A percentile compares a stretch with the other conserved stretches of the same genome.
phyloP scores from a whole-genome alignment of 768 basidiomycete genomes.

The Melanogaster broomeanus region DNA sequence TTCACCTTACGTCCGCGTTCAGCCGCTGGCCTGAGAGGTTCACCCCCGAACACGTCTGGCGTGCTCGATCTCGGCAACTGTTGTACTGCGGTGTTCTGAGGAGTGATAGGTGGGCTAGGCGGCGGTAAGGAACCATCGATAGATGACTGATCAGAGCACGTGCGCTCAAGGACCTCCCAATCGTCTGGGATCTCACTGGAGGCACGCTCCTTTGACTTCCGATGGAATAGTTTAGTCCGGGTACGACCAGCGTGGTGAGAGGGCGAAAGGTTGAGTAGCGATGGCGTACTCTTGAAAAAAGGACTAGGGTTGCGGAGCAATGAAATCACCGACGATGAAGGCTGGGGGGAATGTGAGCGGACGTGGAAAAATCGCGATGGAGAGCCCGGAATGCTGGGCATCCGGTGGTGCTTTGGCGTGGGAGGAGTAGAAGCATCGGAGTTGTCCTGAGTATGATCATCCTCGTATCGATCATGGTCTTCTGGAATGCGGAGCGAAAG shows the following conservation, averaged over 20 bases:
- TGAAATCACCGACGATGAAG: slow-evolving; percentile 36
- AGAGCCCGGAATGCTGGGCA: slow-evolving; percentile 31
- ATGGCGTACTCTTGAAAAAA: slow-evolving; percentile 36
- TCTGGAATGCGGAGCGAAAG: slow-evolving; percentile 35
- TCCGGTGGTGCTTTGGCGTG: slow-evolving; percentile 33
- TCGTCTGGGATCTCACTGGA: slow-evolving; percentile 35
- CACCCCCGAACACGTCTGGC: slow-evolving; percentile 15
- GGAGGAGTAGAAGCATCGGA: slow-evolving; percentile 34
- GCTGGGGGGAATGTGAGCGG: slow-evolving; percentile 34
- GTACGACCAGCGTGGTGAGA: slow-evolving; percentile 32
- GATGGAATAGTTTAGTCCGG: slow-evolving; percentile 34
- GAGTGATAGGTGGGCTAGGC: slow-evolving; percentile 20
- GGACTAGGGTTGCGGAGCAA: slow-evolving; percentile 36
- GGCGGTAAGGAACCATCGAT: slow-evolving; percentile 22
- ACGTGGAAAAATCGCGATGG: slow-evolving; percentile 33
- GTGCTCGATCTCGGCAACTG: slow-evolving; percentile 12
- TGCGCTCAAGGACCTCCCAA: slow-evolving; percentile 34
- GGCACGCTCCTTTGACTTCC: slow-evolving; percentile 36
- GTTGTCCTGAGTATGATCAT: slow-evolving; percentile 30
- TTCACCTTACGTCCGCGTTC: slow-evolving; percentile 27
- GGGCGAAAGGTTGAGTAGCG: slow-evolving; percentile 30
- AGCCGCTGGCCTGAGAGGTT: slow-evolving; percentile 5
- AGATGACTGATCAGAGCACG: slow-evolving; percentile 28
- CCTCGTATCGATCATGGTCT: slow-evolving; percentile 32
- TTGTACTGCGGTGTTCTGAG: slow-evolving; percentile 16